A percentile compares a stretch with the other conserved stretches of the same genome.
Conservation (phyloP, 768 basidiomycete species). For the Leccinum ochraceum region DNA sequence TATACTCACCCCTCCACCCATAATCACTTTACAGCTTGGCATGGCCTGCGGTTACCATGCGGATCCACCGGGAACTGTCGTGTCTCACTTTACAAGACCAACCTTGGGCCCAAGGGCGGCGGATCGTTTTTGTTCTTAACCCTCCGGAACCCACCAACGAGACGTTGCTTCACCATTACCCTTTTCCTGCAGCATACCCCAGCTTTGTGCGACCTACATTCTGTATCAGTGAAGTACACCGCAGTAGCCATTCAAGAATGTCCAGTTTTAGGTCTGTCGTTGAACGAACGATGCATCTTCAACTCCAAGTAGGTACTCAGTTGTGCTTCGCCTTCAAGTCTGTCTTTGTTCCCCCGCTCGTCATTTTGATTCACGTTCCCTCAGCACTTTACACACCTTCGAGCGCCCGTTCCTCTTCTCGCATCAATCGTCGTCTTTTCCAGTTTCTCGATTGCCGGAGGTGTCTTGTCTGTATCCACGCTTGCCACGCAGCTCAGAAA, state of each 20-base stretch:
- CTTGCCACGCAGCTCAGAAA: slow-evolving; percentile 9
- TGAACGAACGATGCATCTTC: slow-evolving; percentile 10
- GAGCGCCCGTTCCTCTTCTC: slow-evolving; percentile 4
- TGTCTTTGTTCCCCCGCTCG: background rate
- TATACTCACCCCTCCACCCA: slow-evolving; percentile 2
- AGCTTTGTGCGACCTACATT: background rate
- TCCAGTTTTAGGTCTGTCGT: slow-evolving; percentile 11
- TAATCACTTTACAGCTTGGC: background rate
- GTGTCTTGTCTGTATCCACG: slow-evolving; percentile 2
- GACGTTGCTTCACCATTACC: background rate
- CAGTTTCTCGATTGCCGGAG: slow-evolving; percentile 9
- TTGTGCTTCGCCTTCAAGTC: background rate
- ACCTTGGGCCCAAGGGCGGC: background rate
- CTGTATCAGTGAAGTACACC: background rate
- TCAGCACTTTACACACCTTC: slow-evolving; percentile 9
- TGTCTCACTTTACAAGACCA: background rate
- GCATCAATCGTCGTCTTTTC: slow-evolving; percentile 14
- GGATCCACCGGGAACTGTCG: background rate
- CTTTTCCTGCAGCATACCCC: background rate
- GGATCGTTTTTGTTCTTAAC: background rate
- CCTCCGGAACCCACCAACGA: background rate
- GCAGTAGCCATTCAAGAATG: background rate
- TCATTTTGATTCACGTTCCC: background rate
- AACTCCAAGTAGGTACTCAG: slow-evolving; percentile 10
- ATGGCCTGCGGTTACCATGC: slow-evolving; percentile 2